Conservation (phyloP, 2,329 filamentous ascomycete genomes). For the Diaporthe helianthi region DNA sequence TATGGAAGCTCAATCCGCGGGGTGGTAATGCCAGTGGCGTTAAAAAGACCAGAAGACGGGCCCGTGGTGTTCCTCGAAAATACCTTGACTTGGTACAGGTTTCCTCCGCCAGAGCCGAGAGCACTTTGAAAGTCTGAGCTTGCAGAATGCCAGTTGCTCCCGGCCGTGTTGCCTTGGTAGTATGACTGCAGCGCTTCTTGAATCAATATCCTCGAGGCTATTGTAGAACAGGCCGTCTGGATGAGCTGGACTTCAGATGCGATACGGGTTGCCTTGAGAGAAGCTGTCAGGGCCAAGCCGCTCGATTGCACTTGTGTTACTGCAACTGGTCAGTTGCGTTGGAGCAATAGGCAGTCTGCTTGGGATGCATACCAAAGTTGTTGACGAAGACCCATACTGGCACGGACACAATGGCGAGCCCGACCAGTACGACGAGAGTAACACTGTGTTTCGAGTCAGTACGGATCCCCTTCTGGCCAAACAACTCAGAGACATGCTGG, state of each 20-base stretch:
- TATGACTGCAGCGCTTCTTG: conserved; percentile 60
- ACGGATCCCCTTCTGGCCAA: background rate
- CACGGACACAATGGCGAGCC: conserved; percentile 79
- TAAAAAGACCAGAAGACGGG: conserved; percentile 63
- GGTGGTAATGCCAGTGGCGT: conserved; percentile 62
- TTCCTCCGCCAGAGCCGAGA: conserved; percentile 63
- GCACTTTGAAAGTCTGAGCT: conserved; percentile 73
- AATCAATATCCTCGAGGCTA: conserved; percentile 70
- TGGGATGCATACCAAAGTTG: conserved; percentile 45
- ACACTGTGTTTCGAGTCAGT: conserved; percentile 51
- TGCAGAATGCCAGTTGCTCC: conserved; percentile 67
- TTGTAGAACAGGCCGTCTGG: conserved; percentile 74
- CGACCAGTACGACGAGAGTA: conserved; percentile 74
- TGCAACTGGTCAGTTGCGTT: background rate
- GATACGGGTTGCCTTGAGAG: conserved; percentile 84
- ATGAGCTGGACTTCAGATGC: conserved; percentile 80
- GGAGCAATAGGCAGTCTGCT: no score
- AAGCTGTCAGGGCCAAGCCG: conserved; percentile 78
- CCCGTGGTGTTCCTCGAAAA: conserved; percentile 74
- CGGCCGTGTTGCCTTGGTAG: conserved; percentile 62
- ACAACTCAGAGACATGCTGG: background rate
- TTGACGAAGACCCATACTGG: conserved; percentile 72
- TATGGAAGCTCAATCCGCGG: conserved; percentile 69
- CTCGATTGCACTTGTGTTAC: conserved; percentile 60
- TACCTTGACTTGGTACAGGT: conserved; percentile 73